Evolutionary conservation across 257 asterid species (phyloP), one percentile per base, ranked within the genome.

Genomic region (Plectranthus barbatus): DNA sequence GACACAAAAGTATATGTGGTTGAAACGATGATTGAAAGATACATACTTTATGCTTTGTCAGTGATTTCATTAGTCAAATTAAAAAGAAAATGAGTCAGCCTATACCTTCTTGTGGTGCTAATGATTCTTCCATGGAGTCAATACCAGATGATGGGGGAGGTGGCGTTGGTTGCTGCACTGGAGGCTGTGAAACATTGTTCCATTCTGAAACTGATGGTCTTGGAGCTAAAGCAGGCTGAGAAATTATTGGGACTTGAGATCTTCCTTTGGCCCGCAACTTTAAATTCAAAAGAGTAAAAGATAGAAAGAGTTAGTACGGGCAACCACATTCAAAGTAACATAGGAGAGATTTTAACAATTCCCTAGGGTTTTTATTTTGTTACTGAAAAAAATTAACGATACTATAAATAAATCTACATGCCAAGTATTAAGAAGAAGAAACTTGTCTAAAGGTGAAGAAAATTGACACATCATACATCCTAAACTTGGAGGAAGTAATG

Each of bases 191-290:
- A 31, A 68, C 74, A 52, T 73, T 58, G 73, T 76, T 76, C 84
- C 80, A 66, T 40, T 82, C 82, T 9, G 80, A 49, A 49, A 64
- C 69, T 9, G 84, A 75, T 23, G 79, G 73, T 41, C 71, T 84
- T 64, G 79, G 83, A 54, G 84, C 34, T 66, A 66, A 80, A 49
- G 81, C 69, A 12, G 47, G 47, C 13, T 41, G 47, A 41, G 47
- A 13, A 41, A 13, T 41, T 41, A 41, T 41, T 13, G 47, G 14
- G 0, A 17, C 17, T 41, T 12, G 67, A 18, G 84, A 50, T 76
- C 77, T 81, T 48, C 95, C 95, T 80, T 80, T 86, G 37, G 85
- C 76, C 61, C 83, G 68, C 76, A 79, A 66, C 83, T 78, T 12
- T 15, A 10, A 37, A 52, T 46, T 11, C 42, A 33, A 29, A 42